These are phyloP conservation scores for Pythium periplocum DNA, from an alignment of 352 stramenopile genomes.

Conservation along the genomic window DNA sequence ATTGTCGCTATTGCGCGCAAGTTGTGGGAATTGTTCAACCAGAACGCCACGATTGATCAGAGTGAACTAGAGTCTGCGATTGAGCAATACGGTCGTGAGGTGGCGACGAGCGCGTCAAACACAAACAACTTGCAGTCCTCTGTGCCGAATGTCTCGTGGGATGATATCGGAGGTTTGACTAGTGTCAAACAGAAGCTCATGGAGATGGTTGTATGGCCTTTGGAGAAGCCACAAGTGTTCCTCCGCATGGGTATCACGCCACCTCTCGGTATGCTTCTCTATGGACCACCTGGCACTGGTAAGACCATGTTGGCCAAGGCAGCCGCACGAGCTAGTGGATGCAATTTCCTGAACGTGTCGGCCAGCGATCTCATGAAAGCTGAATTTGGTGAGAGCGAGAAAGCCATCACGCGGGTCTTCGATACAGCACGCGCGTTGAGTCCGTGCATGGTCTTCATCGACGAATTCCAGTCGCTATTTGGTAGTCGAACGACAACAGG, in stretches of 20 bases:
- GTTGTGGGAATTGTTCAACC: conserved; percentile 15
- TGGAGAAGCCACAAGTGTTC: conserved; percentile 79
- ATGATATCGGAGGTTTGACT: conserved; percentile 67
- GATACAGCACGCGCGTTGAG: conserved; percentile 64
- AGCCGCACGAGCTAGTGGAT: conserved; percentile 65
- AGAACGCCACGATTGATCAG: neutral
- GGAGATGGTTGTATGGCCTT: conserved; percentile 85
- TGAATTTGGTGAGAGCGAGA: conserved; percentile 83
- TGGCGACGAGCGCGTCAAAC: conserved; percentile 30
- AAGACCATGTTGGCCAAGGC: conserved; percentile 88
- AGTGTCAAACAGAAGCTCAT: conserved; percentile 69
- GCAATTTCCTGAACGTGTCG: conserved; percentile 77
- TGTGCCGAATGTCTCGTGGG: conserved; percentile 60
- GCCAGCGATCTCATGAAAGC: conserved; percentile 77
- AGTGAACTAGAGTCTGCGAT: conserved; percentile 36
- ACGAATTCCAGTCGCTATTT: conserved; percentile 87
- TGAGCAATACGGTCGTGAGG: conserved; percentile 34
- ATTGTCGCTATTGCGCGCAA: conserved; percentile 50
- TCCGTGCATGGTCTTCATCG: conserved; percentile 85
- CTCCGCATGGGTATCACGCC: conserved; percentile 74
- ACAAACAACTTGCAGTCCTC: conserved; percentile 34
- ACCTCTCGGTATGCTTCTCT: conserved; percentile 67
- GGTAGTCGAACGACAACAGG: conserved; percentile 68
- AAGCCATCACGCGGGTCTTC: conserved; percentile 67
- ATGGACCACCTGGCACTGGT: conserved; percentile 75